Base-by-base conservation (phyloP, 2,329 filamentous ascomycete species). In the Salinomyces thailandicus region DNA sequence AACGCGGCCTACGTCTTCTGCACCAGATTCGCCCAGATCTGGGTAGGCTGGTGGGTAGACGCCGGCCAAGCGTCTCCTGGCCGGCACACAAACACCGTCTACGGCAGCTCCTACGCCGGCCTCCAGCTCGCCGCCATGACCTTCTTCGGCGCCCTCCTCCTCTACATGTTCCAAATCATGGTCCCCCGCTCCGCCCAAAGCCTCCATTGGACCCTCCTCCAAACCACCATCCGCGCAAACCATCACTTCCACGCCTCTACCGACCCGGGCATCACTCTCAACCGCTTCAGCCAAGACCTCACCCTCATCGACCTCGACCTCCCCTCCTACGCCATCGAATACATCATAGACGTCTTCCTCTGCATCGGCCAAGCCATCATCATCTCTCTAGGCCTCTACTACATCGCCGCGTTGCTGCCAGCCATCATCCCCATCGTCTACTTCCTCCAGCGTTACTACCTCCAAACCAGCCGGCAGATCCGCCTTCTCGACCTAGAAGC, bases 401-500 rank as follows among this genome's bases (percentile, higher is more conserved):
- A 24, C n/a, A 7, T 24, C 20, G 20, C 7, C 7, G 20, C 20
- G 7, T 7, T n/a, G n/a, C 7, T 24, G 7, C 20, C 20, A 7
- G n/a, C n/a, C 20, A 7, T 24, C 20, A 16, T 16, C 11, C 7
- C 27, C 11, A 8, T 8, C 16, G 9, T 69, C 8, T 67, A 58
- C 42, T 35, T 57, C 22, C 57, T 71, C 5, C 66, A 70, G 35
- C 56, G 51, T 22, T 61, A 62, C 44, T 70, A 71, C 45, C 60
- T 71, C 4, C 59, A 57, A 9, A 70, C 67, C 5, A 67, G 64
- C 5, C 60, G 66, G 1, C 67, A 68, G 41, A 46, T 71, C 2
- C 64, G 72, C 22, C 59, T 72, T 13, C 58, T 75, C 11, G 72
- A 75, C 49, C 57, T 74, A 0, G 71, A 74, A 47, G 57, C 62